Evolutionary conservation across 768 basidiomycete species (phyloP), one percentile per base, ranked within the genome.

Genomic region (Termitomyces sp.): DNA sequence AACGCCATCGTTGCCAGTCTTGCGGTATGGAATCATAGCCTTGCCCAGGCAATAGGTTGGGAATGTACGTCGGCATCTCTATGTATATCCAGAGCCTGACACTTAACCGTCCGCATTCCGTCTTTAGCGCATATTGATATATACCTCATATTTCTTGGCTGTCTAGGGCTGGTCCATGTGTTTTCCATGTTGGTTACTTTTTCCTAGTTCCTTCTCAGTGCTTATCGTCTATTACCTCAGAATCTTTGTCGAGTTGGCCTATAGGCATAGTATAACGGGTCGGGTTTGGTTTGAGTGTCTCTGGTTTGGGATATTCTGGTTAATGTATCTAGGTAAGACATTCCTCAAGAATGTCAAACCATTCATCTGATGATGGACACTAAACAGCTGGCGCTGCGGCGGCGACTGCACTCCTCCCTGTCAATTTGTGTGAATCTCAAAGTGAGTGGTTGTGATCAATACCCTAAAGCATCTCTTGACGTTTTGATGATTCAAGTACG

Each of bases 231-330:
- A 12, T 12, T n/a, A 17, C 49, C n/a, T 54, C n/a, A 83, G 81
- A 65, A 77, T 81, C 44, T 85, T 86, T 59, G 67, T 82, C 38
- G 87, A 90, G 68, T 68, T 89, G 35, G 63, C 80, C 23, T 76
- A 77, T 19, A 75, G 71, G 58, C 71, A 80, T 66, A 69, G 81
- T 7, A 66, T 86, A 43, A 77, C 83, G 21, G 78, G 79, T 23
- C 79, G 77, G n/a, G 82, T 90, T 16, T 89, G 86, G 85, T 86
- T 90, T 60, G 89, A 91, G 66, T 81, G 79, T 61, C 46, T 69
- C 23, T 90, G 87, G 88, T 71, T 84, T 35, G 71, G 73, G 1
- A 17, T 84, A 5, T 84, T 85, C 62, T 85, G 82, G 66, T 41
- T 79, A 12, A 68, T 89, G 71, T 73, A 86, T 60, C 72, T 90